Evolutionary conservation across 148 eudicot species (phyloP).

Genomic region (Diospyros lotus): DNA sequence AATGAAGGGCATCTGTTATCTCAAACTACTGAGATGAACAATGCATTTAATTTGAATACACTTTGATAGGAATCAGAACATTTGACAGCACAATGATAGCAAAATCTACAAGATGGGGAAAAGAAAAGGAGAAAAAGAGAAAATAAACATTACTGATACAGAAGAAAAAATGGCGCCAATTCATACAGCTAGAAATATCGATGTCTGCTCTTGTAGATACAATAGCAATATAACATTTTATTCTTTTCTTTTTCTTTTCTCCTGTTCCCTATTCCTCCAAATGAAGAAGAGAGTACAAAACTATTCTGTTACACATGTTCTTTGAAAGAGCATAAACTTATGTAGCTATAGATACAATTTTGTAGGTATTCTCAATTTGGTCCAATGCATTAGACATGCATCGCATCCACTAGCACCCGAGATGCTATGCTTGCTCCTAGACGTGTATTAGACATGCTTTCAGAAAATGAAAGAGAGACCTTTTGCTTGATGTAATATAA

Average conservation of each 20-base stretch:
- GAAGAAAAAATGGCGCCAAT: neutral
- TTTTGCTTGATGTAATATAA: neutral
- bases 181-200: neutral
- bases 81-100: neutral
- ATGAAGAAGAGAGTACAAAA: neutral
- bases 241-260: neutral
- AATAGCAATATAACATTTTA: neutral
- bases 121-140: too few species aligned
- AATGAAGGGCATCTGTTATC: neutral
- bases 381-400: too few species aligned
- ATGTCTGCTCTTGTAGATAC: neutral
- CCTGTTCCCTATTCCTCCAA: too few species aligned
- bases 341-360: too few species aligned
- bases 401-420: too few species aligned
- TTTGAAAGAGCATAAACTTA: slow-evolving; percentile 1
- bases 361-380: too few species aligned
- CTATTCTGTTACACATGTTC: neutral
- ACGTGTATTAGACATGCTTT: neutral
- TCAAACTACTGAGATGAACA: neutral
- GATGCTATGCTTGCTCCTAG: neutral
- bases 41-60: neutral
- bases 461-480: neutral
- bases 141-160: neutral
- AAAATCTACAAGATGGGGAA: neutral
- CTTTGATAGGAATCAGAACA: neutral